Percentiles rank a stretch among this genome's conserved stretches.
Evolutionary conservation across 495 filamentous ascomycete species (phyloP).

Genomic region (Entonaema liquescens): DNA sequence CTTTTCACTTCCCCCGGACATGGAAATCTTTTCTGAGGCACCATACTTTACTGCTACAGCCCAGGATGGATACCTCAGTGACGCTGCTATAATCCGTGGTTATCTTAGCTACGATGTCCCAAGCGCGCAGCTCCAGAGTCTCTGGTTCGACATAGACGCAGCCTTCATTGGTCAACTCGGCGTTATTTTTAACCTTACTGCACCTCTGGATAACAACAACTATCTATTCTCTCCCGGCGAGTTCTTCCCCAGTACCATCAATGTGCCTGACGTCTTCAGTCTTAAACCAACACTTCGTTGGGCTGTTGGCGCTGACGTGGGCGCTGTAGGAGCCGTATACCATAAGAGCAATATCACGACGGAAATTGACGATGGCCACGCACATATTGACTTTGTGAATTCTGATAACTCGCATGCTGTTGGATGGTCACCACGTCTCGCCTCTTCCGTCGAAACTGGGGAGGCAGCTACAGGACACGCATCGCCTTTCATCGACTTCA

Average conservation of each 20-base stretch:
- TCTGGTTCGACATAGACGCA: constrained; percentile 47
- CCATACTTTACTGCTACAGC: constrained; percentile 38
- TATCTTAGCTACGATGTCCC: constrained; percentile 44
- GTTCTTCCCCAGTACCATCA: constrained; percentile 39
- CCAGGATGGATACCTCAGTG: constrained; percentile 36
- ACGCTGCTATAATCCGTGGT: constrained; percentile 43
- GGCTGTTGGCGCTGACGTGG: constrained; percentile 41
- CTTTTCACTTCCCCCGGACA: constrained; percentile 38
- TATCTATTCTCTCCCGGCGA: constrained; percentile 27
- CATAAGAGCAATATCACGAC: constrained; percentile 36
- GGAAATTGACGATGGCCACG: constrained; percentile 41
- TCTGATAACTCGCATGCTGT: constrained; percentile 26
- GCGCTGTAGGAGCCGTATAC: constrained; percentile 31
- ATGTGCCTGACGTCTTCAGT: constrained; percentile 40
- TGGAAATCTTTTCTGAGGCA: constrained; percentile 33
- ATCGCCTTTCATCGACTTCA: constrained; percentile 33
- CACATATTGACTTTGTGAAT: constrained; percentile 44
- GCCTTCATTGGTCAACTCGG: constrained; percentile 38
- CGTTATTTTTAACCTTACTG: constrained; percentile 38
- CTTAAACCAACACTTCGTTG: constrained; percentile 42
- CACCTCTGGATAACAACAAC: constrained; percentile 35
- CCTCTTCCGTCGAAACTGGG: constrained; percentile 33
- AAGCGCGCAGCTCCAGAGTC: constrained; percentile 25
- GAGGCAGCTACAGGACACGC: constrained; percentile 36
- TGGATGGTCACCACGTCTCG: constrained; percentile 42